phyloP scores from a whole-genome alignment of 2,329 filamentous ascomycete genomes.

The Blastomyces gilchristii region DNA sequence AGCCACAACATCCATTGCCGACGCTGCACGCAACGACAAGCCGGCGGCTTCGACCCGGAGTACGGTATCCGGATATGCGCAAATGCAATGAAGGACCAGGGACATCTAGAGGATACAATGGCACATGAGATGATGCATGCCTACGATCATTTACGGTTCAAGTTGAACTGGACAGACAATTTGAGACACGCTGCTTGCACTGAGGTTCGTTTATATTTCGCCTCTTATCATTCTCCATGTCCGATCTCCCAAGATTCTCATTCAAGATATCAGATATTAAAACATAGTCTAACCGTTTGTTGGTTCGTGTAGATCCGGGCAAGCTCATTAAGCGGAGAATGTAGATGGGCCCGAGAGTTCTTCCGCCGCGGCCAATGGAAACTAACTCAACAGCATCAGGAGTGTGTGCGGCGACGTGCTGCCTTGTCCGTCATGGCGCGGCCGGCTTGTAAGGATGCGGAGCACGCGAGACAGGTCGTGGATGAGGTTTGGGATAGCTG shows the following conservation, averaged over 20 bases:
- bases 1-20: constrained; percentile 68
- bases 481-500: constrained; percentile 99
- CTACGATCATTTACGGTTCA: constrained; percentile 85
- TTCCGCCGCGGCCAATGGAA: constrained; percentile 77
- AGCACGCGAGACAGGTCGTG: constrained; percentile 75
- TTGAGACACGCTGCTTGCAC: constrained; percentile 86
- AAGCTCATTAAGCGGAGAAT: constrained; percentile 86
- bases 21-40: constrained; percentile 61
- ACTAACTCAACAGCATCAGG: constrained; percentile 83
- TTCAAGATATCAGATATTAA: not conserved
- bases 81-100: constrained; percentile 71
- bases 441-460: constrained; percentile 72
- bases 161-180: constrained; percentile 71
- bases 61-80: constrained; percentile 88
- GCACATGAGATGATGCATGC: constrained; percentile 98
- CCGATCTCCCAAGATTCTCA: not conserved
- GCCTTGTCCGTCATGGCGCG: constrained; percentile 67
- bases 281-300: constrained; percentile 1
- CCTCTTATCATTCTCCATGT: not conserved
- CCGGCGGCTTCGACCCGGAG: constrained; percentile 74
- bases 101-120: constrained; percentile 84
- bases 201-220: constrained; percentile 51
- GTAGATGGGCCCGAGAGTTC: constrained; percentile 78
- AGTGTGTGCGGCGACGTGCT: constrained; percentile 76
- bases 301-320: constrained; percentile 63